A percentile compares a stretch with the other conserved stretches of the same genome.
Evolutionary conservation across 768 basidiomycete genomes (phyloP).

Genomic region (Mycena galericulata): DNA sequence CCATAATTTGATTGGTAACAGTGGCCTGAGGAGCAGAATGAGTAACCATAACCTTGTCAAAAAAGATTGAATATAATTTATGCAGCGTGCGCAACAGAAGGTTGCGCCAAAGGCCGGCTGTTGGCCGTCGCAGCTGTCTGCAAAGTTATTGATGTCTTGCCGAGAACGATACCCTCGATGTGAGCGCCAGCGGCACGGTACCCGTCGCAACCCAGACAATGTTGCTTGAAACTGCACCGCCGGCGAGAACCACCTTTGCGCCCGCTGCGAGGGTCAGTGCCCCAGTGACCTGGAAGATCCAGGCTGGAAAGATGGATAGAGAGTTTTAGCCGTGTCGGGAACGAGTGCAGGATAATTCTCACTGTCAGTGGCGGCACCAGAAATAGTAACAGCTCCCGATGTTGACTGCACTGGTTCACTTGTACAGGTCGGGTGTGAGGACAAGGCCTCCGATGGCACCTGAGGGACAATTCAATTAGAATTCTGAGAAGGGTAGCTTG

Average conservation of each 20-base stretch:
- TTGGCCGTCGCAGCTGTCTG: too few species aligned
- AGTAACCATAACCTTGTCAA: background rate
- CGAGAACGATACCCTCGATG: too few species aligned
- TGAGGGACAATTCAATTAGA: background rate
- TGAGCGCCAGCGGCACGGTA: too few species aligned
- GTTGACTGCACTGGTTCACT: background rate
- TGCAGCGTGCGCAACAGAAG: background rate
- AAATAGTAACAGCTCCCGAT: background rate
- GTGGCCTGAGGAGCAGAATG: background rate
- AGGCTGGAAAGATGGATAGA: background rate
- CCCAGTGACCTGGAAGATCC: too few species aligned
- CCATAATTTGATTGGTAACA: background rate
- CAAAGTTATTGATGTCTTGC: too few species aligned
- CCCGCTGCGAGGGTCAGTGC: too few species aligned
- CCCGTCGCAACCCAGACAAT: too few species aligned
- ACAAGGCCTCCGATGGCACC: background rate
- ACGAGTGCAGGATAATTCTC: conserved; percentile 27
- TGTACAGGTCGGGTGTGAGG: background rate
- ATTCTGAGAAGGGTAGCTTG: background rate
- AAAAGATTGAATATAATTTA: background rate
- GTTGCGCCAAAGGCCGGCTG: too few species aligned
- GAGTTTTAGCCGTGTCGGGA: background rate
- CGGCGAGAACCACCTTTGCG: too few species aligned
- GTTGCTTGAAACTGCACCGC: too few species aligned
- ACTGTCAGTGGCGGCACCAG: background rate